phyloP scores from a whole-genome alignment of 2,329 filamentous ascomycete species.

The Amauroascus niger region DNA sequence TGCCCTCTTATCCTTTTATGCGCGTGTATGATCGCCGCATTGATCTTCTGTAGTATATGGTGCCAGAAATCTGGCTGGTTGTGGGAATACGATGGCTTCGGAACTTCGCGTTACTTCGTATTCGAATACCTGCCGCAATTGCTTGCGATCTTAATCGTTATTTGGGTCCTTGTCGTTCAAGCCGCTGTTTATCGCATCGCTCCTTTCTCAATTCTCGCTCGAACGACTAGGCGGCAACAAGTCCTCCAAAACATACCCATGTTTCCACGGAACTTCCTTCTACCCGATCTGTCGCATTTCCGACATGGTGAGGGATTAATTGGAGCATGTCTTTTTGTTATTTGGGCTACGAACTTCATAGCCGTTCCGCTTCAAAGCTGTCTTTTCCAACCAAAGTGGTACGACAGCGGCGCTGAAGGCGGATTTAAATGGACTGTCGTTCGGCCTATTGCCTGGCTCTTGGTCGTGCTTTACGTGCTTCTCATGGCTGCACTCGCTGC shows the following conservation, averaged over 20 bases:
- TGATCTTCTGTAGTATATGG: constrained; percentile 64
- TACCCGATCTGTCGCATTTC: constrained; percentile 60
- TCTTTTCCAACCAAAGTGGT: constrained; percentile 59
- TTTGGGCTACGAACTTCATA: constrained; percentile 66
- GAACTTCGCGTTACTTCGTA: constrained; percentile 68
- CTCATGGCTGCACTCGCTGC: constrained; percentile 50
- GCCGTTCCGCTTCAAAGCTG: constrained; percentile 72
- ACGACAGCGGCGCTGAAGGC: constrained; percentile 48
- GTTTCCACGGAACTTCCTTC: constrained; percentile 54
- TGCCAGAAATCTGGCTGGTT: constrained; percentile 56
- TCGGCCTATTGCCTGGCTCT: constrained; percentile 66
- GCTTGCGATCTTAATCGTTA: constrained; percentile 57
- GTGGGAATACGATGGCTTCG: constrained; percentile 57
- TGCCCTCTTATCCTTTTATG: constrained; percentile 51
- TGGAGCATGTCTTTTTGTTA: constrained; percentile 54
- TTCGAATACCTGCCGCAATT: constrained; percentile 79
- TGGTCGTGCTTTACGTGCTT: constrained; percentile 63
- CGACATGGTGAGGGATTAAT: constrained; percentile 58
- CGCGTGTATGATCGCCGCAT: constrained; percentile 58
- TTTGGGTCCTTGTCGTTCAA: constrained; percentile 69
- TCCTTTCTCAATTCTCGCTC: constrained; percentile 67
- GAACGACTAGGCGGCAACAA: constrained; percentile 47
- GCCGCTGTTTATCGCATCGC: constrained; percentile 63
- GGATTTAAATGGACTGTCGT: constrained; percentile 73
- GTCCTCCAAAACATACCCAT: constrained; percentile 55